Percentiles rank a stretch among this genome's conserved stretches.
These are phyloP conservation scores for Yamadazyma aaseri DNA, from an alignment of 1,139 yeast genomes.

Conservation along the genomic window DNA sequence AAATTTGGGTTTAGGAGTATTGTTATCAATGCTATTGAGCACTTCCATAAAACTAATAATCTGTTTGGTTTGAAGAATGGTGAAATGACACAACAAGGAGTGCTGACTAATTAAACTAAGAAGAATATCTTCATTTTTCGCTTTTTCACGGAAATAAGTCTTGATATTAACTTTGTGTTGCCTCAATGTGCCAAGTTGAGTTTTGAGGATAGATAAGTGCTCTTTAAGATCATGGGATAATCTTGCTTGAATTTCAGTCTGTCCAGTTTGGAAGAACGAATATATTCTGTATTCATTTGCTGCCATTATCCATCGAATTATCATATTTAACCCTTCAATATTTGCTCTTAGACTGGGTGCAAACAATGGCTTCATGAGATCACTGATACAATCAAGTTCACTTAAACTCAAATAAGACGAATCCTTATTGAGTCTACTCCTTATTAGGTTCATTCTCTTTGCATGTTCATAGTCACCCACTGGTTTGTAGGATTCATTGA, in stretches of 20 bases:
- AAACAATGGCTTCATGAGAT: slow-evolving; percentile 19
- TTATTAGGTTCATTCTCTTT: slow-evolving; percentile 21
- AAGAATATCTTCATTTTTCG: slow-evolving; percentile 25
- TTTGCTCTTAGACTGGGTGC: slow-evolving; percentile 19
- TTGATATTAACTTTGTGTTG: slow-evolving; percentile 17
- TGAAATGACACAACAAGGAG: slow-evolving; percentile 19
- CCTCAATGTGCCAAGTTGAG: slow-evolving; percentile 12
- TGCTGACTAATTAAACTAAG: slow-evolving; percentile 30
- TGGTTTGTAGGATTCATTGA: slow-evolving; percentile 29
- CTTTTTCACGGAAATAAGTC: slow-evolving; percentile 14
- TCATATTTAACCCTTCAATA: slow-evolving; percentile 18
- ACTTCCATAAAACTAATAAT: slow-evolving; percentile 26
- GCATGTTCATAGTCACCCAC: slow-evolving; percentile 32
- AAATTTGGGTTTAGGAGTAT: slow-evolving; percentile 24
- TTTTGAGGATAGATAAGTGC: slow-evolving; percentile 11
- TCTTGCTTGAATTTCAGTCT: slow-evolving; percentile 18
- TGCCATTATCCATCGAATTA: slow-evolving; percentile 26
- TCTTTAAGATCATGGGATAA: slow-evolving; percentile 17
- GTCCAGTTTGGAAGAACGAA: slow-evolving; percentile 14
- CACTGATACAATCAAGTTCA: slow-evolving; percentile 29
- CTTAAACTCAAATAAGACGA: slow-evolving; percentile 16
- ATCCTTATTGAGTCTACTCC: slow-evolving; percentile 20
- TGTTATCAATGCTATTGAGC: slow-evolving; percentile 26
- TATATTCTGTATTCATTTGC: slow-evolving; percentile 31
- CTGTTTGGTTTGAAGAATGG: slow-evolving; percentile 14